Percentiles rank a stretch among this genome's conserved stretches.
Conservation (phyloP, 31 red algal species). For the Odonthalia washingtoniensis region DNA sequence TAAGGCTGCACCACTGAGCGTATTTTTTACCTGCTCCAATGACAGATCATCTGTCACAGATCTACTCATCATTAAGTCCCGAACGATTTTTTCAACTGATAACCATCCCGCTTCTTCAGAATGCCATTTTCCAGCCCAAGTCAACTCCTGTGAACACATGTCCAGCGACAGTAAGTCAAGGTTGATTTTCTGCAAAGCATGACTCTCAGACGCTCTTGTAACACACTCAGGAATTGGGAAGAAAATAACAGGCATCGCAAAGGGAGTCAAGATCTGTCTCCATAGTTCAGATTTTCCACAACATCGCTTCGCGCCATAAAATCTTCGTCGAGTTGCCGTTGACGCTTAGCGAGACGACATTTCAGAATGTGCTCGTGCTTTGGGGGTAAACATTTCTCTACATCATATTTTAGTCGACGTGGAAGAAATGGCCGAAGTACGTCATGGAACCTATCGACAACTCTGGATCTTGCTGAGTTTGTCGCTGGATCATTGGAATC, state of each 20-base stretch:
- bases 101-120: constrained; percentile 40
- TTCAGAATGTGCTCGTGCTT: constrained; percentile 89
- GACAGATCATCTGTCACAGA: neutral
- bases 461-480: too few species aligned
- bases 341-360: constrained; percentile 83
- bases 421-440: constrained; percentile 96
- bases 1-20: neutral
- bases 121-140: constrained; percentile 51
- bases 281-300: constrained; percentile 69
- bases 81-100: constrained; percentile 46
- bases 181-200: constrained; percentile 21
- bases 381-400: constrained; percentile 88
- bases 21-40: neutral
- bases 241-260: constrained; percentile 55
- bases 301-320: constrained; percentile 84
- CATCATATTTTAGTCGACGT: constrained; percentile 91
- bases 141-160: constrained; percentile 47
- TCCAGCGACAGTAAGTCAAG: constrained; percentile 49
- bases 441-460: constrained; percentile 79
- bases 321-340: constrained; percentile 96
- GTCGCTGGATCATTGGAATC: neutral
- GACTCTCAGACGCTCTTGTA: constrained; percentile 4
- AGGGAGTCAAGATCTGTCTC: constrained; percentile 82
- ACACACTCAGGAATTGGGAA: constrained; percentile 66
- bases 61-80: neutral